These are phyloP conservation scores for Alternaria consortialis DNA, from an alignment of 2,329 filamentous ascomycete species.

Conservation along the genomic window DNA sequence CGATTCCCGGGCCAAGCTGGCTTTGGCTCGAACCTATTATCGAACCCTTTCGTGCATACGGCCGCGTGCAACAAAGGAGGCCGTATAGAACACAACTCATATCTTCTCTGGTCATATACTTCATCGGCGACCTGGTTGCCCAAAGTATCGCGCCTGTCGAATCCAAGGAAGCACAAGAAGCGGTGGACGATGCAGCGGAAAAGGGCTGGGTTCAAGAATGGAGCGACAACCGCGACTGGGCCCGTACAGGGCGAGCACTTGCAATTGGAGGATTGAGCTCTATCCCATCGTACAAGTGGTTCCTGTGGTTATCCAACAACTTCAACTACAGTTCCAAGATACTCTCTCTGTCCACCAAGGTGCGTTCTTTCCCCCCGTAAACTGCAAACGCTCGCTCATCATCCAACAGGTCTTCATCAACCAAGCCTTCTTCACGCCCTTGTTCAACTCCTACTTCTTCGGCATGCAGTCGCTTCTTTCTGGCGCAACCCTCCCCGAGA, in stretches of 20 bases:
- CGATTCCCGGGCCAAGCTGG: conserved; percentile 56
- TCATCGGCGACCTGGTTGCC: conserved; percentile 79
- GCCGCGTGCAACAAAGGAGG: conserved; percentile 72
- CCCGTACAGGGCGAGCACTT: conserved; percentile 74
- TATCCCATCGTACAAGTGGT: conserved; percentile 87
- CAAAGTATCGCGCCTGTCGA: conserved; percentile 65
- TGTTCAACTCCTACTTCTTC: conserved; percentile 63
- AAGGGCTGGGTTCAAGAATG: conserved; percentile 50
- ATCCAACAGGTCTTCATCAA: conserved; percentile 70
- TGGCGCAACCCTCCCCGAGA: conserved; percentile 70
- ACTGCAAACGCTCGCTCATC: conserved; percentile 1
- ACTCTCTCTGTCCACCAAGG: conserved; percentile 75
- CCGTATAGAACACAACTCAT: conserved; percentile 83
- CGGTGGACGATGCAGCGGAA: conserved; percentile 22
- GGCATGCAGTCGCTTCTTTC: conserved; percentile 59
- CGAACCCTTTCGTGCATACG: conserved; percentile 66
- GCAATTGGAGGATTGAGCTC: conserved; percentile 76
- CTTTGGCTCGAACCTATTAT: conserved; percentile 59
- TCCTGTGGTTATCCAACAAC: conserved; percentile 76
- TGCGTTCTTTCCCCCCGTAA: conserved; percentile 6
- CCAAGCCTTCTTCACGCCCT: conserved; percentile 80
- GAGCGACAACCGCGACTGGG: conserved; percentile 56
- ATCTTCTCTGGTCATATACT: conserved; percentile 79
- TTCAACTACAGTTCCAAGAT: conserved; percentile 84
- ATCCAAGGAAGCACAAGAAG: conserved; percentile 12